Conservation (phyloP, 225 moss, liverwort and hornwort species). For the Anthoceros angustus region DNA sequence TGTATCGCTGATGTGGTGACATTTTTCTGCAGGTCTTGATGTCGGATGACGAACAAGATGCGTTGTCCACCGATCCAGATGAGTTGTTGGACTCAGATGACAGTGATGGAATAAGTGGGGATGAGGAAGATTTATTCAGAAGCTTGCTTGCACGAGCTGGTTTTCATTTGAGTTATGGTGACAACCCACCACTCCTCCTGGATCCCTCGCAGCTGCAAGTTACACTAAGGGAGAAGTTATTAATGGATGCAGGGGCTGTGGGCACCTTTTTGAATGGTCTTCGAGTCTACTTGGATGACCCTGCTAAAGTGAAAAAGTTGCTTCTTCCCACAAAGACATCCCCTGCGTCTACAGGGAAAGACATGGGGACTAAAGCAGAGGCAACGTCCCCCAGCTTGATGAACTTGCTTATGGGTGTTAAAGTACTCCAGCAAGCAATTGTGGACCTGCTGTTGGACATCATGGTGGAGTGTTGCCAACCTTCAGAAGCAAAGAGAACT, state of each 20-base stretch:
- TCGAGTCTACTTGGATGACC: slow-evolving; percentile 91
- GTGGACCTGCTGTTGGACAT: slow-evolving; percentile 96
- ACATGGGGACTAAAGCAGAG: slow-evolving; percentile 61
- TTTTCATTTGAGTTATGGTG: slow-evolving; percentile 92
- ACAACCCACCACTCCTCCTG: slow-evolving; percentile 81
- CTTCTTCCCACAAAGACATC: slow-evolving; percentile 84
- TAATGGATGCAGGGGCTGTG: slow-evolving; percentile 99
- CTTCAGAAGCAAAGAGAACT: slow-evolving; percentile 73
- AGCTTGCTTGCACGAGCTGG: slow-evolving; percentile 92
- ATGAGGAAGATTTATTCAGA: slow-evolving; percentile 95
- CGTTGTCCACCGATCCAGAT: slow-evolving; percentile 93
- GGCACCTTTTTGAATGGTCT: slow-evolving; percentile 88
- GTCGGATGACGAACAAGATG: slow-evolving; percentile 99
- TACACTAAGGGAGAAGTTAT: slow-evolving; percentile 81
- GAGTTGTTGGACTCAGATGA: slow-evolving; percentile 96
- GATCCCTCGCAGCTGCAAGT: slow-evolving; percentile 98
- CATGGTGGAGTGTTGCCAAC: slow-evolving; percentile 99
- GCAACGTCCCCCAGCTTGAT: slow-evolving; percentile 94
- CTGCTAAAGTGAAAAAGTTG: slow-evolving; percentile 88
- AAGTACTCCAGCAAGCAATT: slow-evolving; percentile 98
- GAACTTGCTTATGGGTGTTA: slow-evolving; percentile 99
- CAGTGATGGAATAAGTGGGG: slow-evolving; percentile 97
- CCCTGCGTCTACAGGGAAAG: slow-evolving; percentile 59
- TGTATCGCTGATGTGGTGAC: too few species aligned
- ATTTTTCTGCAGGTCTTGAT: slow-evolving; percentile 65